These are phyloP conservation scores for Xylaria sp. DNA, from an alignment of 2,329 filamentous ascomycete species.

Conservation along the genomic window DNA sequence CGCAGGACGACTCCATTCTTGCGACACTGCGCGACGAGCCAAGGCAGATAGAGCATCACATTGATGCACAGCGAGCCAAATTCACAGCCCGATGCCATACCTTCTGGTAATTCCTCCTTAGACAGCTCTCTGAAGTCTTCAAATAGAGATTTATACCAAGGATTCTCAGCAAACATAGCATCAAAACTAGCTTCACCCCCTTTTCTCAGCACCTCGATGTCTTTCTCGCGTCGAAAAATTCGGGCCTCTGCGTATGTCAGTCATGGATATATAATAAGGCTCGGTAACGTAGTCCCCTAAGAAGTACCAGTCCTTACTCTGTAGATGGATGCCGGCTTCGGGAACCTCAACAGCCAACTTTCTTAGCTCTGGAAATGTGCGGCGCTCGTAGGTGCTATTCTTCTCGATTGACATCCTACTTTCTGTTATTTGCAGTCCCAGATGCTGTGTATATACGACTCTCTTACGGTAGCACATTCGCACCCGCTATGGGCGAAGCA, in stretches of 20 bases:
- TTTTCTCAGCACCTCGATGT: slow-evolving; percentile 49
- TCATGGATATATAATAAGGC: too few species aligned
- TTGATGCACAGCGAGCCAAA: slow-evolving; percentile 94
- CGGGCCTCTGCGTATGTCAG: slow-evolving; percentile 48
- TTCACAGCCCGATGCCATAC: slow-evolving; percentile 72
- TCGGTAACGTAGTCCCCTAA: too few species aligned
- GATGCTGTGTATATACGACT: neutral
- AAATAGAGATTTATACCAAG: slow-evolving; percentile 76
- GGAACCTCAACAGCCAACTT: slow-evolving; percentile 41
- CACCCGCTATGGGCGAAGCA: slow-evolving; percentile 60
- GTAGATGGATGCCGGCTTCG: slow-evolving; percentile 43
- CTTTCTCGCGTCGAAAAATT: slow-evolving; percentile 65
- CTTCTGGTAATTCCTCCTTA: slow-evolving; percentile 63
- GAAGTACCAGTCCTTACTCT: slow-evolving; percentile 32
- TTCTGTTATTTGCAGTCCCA: slow-evolving; percentile 8
- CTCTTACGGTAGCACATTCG: slow-evolving; percentile 43
- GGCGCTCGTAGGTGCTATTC: slow-evolving; percentile 41
- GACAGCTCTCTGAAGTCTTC: slow-evolving; percentile 72
- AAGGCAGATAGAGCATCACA: slow-evolving; percentile 84
- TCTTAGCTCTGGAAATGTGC: slow-evolving; percentile 40
- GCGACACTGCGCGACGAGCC: slow-evolving; percentile 80
- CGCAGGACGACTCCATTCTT: slow-evolving; percentile 72
- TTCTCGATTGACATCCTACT: slow-evolving; percentile 38
- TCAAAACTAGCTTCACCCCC: slow-evolving; percentile 65
- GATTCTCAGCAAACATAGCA: slow-evolving; percentile 68